Evolutionary conservation across 768 basidiomycete species (phyloP), one percentile per base, ranked within the genome.

Genomic region (Pleurotus giganteus): DNA sequence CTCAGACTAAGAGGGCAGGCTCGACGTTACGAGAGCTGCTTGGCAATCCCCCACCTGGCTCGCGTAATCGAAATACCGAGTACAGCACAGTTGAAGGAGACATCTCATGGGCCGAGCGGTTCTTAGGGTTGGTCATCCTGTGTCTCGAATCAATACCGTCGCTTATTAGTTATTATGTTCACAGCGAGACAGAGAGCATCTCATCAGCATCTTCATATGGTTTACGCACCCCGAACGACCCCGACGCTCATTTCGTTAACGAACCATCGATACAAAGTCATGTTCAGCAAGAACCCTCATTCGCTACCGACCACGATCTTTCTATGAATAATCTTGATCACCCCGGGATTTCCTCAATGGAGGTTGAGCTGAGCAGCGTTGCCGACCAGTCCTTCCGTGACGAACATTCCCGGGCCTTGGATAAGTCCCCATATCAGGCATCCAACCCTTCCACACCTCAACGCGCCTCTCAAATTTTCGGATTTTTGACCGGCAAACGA

Each of bases 41-140:
- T 27, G 88, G 89, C 2, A 77, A 77, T 50, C 75, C 84, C 0
- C 69, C 70, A 54, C 47, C 67, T 17, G 67, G 58, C 28, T 69
- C 70, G 7, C 55, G 63, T 21, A 52, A 58, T 23, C 59, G 54
- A 17, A 41, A 57, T 19, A 52, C 37, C 19, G 67, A 65, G 28
- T 63, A 67, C n/a, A 74, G 74, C 58, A 69, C 63, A 0, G 58
- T 64, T 5, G 87, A 89, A 65, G 84, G 88, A 5, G 89, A 91
- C 60, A 89, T 92, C 52, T 91, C 89, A 2, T 92, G 89, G 89
- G 89, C 89, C 11, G 89, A 92, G 70, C 78, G 80, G 39, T 85
- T 81, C 67, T 73, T 91, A 51, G 80, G 77, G 89, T 90, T 60
- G 55, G 83, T 63, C 0, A 4, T 23, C 9, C 55, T 45, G 32